Percentiles rank a stretch among this genome's conserved stretches.
phyloP scores from a whole-genome alignment of 768 basidiomycete genomes.

The Sarcomyxa edulis region DNA sequence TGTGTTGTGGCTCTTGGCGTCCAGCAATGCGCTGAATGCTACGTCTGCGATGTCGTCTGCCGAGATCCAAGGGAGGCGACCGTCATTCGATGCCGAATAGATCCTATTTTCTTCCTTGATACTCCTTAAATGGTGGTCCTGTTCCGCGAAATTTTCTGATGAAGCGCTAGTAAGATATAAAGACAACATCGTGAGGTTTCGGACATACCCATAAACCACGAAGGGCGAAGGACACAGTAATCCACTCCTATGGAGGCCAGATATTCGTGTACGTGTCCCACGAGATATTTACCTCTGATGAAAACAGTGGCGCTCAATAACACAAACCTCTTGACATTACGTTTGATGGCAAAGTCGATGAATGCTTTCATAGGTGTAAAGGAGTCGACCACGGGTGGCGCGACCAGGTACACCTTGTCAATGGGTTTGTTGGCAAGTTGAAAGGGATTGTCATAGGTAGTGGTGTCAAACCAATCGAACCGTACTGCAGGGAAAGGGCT shows the following conservation, averaged over 20 bases:
- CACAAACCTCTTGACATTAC: constrained; percentile 28
- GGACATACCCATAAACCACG: constrained; percentile 30
- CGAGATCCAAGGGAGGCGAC: constrained; percentile 22
- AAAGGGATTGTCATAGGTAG: constrained; percentile 27
- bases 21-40: constrained; percentile 22
- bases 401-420: constrained; percentile 26
- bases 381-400: constrained; percentile 15
- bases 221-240: constrained; percentile 28
- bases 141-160: constrained; percentile 24
- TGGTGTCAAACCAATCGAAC: constrained; percentile 31
- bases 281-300: constrained; percentile 15
- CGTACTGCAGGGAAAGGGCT: constrained; percentile 20
- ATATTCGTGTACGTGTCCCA: constrained; percentile 29
- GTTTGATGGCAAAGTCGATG: constrained; percentile 24
- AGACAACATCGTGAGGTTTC: not conserved
- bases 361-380: constrained; percentile 18
- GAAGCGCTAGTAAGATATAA: too few relatives aligned
- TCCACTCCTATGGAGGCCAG: constrained; percentile 25
- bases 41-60: constrained; percentile 28
- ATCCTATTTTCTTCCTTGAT: constrained; percentile 22
- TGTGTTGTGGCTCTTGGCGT: constrained; percentile 16
- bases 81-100: constrained; percentile 20
- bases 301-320: constrained; percentile 20
- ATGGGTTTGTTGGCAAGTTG: constrained; percentile 14
- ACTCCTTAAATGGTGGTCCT: constrained; percentile 9